Percentiles rank a stretch among this genome's conserved stretches.
Conservation (phyloP, 1,284 basidiomycete genomes). For the Pterula multifida region DNA sequence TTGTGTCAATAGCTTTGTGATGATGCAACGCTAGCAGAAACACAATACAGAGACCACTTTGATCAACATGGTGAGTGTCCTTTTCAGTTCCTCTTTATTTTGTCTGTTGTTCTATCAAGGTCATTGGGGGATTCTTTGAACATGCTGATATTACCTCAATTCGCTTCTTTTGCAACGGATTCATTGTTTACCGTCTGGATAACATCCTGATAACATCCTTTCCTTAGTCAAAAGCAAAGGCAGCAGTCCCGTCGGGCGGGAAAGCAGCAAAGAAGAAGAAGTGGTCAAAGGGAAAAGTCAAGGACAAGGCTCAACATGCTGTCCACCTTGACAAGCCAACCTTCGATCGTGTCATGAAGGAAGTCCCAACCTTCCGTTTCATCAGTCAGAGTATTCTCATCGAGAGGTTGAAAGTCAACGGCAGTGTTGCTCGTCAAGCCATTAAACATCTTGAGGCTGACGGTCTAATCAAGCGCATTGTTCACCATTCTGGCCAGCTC, state of each 20-base stretch:
- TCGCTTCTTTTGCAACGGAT: not conserved
- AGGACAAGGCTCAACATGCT: conserved; percentile 96
- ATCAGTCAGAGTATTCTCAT: conserved; percentile 97
- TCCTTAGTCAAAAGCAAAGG: conserved; percentile 46
- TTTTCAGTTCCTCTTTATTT: too few species aligned
- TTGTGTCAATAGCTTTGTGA: too few species aligned
- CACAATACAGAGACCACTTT: not conserved
- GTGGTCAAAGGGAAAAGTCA: conserved; percentile 99
- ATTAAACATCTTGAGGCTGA: conserved; percentile 94
- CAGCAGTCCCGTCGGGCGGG: conserved; percentile 60
- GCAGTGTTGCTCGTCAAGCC: conserved; percentile 86
- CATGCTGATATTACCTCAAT: too few species aligned
- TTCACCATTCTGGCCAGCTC: conserved; percentile 91
- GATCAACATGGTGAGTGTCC: not conserved
- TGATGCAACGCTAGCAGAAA: too few species aligned
- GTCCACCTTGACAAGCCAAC: conserved; percentile 87
- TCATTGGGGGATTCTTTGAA: too few species aligned
- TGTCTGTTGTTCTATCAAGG: too few species aligned
- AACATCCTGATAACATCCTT: not conserved
- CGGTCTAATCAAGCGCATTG: conserved; percentile 91
- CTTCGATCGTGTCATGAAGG: conserved; percentile 96
- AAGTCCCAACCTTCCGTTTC: conserved; percentile 99
- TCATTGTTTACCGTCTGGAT: not conserved
- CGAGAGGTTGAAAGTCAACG: conserved; percentile 95
- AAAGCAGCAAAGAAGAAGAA: conserved; percentile 98